phyloP scores from a whole-genome alignment of 2,329 filamentous ascomycete species.

The Paradendryphiella salina region DNA sequence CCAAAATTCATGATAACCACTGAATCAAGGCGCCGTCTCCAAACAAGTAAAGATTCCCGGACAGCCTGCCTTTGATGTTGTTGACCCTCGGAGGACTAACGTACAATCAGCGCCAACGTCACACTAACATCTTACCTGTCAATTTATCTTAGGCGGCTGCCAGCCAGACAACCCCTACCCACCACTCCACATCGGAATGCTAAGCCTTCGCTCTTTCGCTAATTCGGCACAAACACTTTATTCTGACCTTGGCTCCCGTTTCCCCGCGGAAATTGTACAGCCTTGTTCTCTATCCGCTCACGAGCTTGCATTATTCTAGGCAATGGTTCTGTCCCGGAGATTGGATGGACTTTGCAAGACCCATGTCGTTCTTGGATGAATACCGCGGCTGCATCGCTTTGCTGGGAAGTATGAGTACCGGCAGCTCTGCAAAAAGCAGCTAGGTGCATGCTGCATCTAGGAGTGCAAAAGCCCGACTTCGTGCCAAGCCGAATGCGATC shows the following conservation, averaged over 20 bases:
- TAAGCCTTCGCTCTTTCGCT: constrained; percentile 27
- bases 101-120: constrained; percentile 8
- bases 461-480: background rate
- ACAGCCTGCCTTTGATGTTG: constrained; percentile 17
- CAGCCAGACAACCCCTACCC: constrained; percentile 16
- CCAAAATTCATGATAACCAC: constrained; percentile 18
- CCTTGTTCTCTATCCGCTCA: constrained; percentile 19
- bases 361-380: constrained; percentile 21
- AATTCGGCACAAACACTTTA: constrained; percentile 38
- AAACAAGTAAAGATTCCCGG: constrained; percentile 35
- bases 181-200: constrained; percentile 16
- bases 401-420: constrained; percentile 23
- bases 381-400: constrained; percentile 9
- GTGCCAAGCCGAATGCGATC: background rate
- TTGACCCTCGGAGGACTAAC: constrained; percentile 6
- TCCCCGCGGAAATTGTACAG: constrained; percentile 24
- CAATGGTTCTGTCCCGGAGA: constrained; percentile 13
- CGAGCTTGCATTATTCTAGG: constrained; percentile 12
- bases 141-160: constrained; percentile 27
- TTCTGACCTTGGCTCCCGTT: constrained; percentile 35
- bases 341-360: constrained; percentile 24
- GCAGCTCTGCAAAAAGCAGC: constrained; percentile 20
- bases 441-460: background rate
- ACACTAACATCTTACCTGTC: constrained; percentile 6
- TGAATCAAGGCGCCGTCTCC: constrained; percentile 17